Conservation (phyloP, 768 basidiomycete species). For the Rubroboletus pulcherrimus region DNA sequence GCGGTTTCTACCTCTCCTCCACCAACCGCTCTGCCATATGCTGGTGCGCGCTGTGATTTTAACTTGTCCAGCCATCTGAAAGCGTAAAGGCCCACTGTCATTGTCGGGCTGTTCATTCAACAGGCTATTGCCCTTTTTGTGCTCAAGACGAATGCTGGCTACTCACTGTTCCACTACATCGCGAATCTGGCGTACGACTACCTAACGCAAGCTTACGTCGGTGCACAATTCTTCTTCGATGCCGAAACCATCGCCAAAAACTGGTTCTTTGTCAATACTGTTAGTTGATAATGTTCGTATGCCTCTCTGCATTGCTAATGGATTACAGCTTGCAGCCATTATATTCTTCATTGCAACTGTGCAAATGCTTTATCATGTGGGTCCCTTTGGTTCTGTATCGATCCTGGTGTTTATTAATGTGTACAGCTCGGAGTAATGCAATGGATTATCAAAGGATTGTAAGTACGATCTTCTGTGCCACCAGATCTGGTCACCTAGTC, state of each 20-base stretch:
- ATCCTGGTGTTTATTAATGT: not conserved
- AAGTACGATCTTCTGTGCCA: conserved; percentile 22
- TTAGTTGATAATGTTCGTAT: conserved; percentile 30
- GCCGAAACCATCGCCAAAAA: conserved; percentile 56
- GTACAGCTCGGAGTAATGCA: conserved; percentile 78
- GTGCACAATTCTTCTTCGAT: conserved; percentile 83
- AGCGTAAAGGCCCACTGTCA: conserved; percentile 67
- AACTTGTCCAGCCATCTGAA: not conserved
- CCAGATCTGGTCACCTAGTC: not conserved
- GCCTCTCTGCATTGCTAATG: conserved; percentile 14
- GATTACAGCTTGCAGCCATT: conserved; percentile 59
- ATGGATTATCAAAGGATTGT: conserved; percentile 88
- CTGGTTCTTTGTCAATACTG: conserved; percentile 85
- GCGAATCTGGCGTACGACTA: conserved; percentile 80
- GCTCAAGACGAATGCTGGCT: conserved; percentile 79
- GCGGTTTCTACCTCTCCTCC: conserved; percentile 67
- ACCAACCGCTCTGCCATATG: conserved; percentile 59
- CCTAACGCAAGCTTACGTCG: conserved; percentile 60
- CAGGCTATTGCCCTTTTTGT: conserved; percentile 88
- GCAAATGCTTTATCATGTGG: conserved; percentile 80
- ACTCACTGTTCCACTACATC: conserved; percentile 79
- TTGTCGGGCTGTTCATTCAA: conserved; percentile 82
- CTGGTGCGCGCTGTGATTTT: conserved; percentile 48
- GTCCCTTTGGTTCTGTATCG: not conserved
- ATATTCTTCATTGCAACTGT: conserved; percentile 95